Evolutionary conservation across 2,329 filamentous ascomycete genomes (phyloP), one percentile per base, ranked within the genome.

Genomic region (Herpotrichia juniperi): DNA sequence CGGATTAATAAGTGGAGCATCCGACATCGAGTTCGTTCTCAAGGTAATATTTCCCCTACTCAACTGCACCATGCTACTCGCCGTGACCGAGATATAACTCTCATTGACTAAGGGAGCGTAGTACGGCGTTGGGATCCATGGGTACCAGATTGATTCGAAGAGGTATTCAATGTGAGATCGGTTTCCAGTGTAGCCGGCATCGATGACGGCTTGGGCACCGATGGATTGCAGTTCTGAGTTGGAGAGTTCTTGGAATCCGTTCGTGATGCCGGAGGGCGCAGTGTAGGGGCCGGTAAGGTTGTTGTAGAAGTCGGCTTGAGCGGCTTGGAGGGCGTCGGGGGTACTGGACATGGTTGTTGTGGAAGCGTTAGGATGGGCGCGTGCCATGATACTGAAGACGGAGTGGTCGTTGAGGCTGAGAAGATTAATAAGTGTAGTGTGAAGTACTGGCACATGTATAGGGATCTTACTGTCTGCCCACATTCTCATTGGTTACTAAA

Each of bases 1-100:
- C 1, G 81, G 79, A 55, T 85, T 75, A 57, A 82, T 80, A 2
- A 70, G 62, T 0, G 83, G 74, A 2, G 81, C 77, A 1, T 70
- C 76, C 2, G 67, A 58, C 0, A 81, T 81, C 48, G 84, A 76
- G 0, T 78, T 67, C 0, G 81, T 83, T 48, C 80, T 76, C 3
- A 86, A 74, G 0, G 69, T 77, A 0, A 81, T 79, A 47, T 76
- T 72, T 17, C 83, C 83, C 14, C 67, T 67, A 19, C 72, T 75
- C 54, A 62, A 25, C 42, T 58, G 22, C 35, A 64, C 68, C 47
- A 58, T 64, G 53, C 46, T 64, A 47, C 24, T 62, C 10, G 69
- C 68, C 1, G 67, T 71, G 14, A 73, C 40, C 1, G 61, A 68
- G n/a, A 73, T 66, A 57, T 71, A 73, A 1, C 67, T 71, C n/a